These are phyloP conservation scores for Rutidosis leptorrhynchoides DNA, from an alignment of 129 eudicot genomes.

Conservation along the genomic window DNA sequence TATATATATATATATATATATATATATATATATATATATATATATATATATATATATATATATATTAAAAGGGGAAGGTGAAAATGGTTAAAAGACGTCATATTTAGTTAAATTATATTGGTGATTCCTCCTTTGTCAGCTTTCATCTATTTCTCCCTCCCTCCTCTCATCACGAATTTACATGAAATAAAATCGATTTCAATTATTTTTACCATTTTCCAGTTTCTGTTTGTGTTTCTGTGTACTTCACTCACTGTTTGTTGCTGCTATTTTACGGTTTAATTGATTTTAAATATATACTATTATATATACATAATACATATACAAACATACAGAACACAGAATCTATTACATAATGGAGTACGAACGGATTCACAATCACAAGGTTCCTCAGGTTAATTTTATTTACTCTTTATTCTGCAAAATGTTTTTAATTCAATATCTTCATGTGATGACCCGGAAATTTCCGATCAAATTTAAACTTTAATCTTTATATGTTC, in stretches of 20 bases:
- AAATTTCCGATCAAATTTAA: too few relatives aligned
- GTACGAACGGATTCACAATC: slow-evolving; percentile 83
- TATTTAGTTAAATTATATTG: slow-evolving; percentile 13
- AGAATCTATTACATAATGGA: slow-evolving; percentile 82
- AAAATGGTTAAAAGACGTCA: too few relatives aligned
- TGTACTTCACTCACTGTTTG: slow-evolving; percentile 11
- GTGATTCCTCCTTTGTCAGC: slow-evolving; percentile 29
- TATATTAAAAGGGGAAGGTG: too few relatives aligned
- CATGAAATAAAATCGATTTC: background rate
- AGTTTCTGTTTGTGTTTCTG: background rate
- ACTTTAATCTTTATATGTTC: too few relatives aligned
- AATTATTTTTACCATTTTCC: slow-evolving; percentile 5
- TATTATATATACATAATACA: too few relatives aligned
- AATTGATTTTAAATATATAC: too few relatives aligned
- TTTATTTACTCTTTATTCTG: slow-evolving; percentile 4
- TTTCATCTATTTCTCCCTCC: slow-evolving; percentile 30
- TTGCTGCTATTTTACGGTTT: background rate
- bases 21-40: too few relatives aligned
- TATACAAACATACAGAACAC: too few relatives aligned
- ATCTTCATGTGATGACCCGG: too few relatives aligned
- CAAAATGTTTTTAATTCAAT: background rate
- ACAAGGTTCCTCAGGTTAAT: slow-evolving; percentile 61
- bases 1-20: too few relatives aligned
- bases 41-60: too few relatives aligned
- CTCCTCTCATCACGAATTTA: background rate